These are phyloP conservation scores for Phaffia rhodozyma DNA, from an alignment of 1,284 basidiomycete species.

Conservation along the genomic window DNA sequence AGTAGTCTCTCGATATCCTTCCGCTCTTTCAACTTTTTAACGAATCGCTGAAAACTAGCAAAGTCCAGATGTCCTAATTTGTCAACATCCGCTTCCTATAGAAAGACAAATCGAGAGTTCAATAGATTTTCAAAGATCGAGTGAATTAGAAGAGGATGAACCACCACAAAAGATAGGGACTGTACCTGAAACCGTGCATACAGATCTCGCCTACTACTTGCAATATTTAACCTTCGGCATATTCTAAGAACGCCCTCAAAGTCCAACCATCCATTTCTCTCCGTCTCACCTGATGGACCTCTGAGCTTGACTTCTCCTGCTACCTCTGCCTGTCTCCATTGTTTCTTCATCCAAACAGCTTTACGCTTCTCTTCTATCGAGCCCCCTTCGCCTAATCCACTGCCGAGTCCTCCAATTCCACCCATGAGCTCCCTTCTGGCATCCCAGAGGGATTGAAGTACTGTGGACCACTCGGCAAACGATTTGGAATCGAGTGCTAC, in stretches of 20 bases:
- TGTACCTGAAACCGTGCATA: constrained; percentile 51
- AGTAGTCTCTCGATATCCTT: constrained; percentile 65
- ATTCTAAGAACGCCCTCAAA: constrained; percentile 64
- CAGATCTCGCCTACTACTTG: constrained; percentile 51
- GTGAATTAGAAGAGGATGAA: not conserved
- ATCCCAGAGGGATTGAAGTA: constrained; percentile 35
- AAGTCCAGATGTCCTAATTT: constrained; percentile 66
- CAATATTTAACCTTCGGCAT: constrained; percentile 63
- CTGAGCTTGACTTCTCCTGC: constrained; percentile 24
- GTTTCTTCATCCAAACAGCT: constrained; percentile 65
- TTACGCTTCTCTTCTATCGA: constrained; percentile 29
- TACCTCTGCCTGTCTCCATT: constrained; percentile 62
- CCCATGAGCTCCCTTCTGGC: constrained; percentile 25
- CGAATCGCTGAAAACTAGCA: constrained; percentile 68
- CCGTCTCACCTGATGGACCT: constrained; percentile 37
- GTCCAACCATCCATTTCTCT: constrained; percentile 42
- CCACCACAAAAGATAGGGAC: constrained; percentile 19
- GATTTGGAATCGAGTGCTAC: constrained; percentile 61
- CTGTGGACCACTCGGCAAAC: constrained; percentile 44
- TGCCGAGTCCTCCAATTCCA: constrained; percentile 17
- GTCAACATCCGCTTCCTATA: constrained; percentile 55
- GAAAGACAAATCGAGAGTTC: not conserved
- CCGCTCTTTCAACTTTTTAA: constrained; percentile 69
- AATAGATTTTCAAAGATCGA: not conserved
- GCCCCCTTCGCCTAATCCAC: not conserved